Percentiles rank a stretch among this genome's conserved stretches.
Conservation (phyloP, 176 grass and related monocot species). For the Saccharum spontaneum region DNA sequence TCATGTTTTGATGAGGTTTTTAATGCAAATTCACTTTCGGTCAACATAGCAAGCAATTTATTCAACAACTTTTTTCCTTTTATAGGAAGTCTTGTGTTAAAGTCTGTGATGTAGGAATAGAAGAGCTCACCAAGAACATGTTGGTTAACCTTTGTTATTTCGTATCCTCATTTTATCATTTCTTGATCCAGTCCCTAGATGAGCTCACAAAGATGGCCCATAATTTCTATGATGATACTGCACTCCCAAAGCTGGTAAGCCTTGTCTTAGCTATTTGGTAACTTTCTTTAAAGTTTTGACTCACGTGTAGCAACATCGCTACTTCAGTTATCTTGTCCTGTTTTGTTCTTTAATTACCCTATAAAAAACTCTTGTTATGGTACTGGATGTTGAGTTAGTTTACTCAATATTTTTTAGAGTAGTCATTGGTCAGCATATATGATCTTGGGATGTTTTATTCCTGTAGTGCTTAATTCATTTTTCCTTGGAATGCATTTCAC, state of each 20-base stretch:
- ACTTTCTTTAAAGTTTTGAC: not conserved
- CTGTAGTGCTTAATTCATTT: conserved; percentile 12
- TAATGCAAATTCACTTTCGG: conserved; percentile 29
- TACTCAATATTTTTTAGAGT: not conserved
- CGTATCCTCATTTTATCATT: conserved; percentile 37
- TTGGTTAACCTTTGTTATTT: conserved; percentile 6
- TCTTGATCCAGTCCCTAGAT: conserved; percentile 68
- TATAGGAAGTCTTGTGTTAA: not conserved
- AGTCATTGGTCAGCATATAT: not conserved
- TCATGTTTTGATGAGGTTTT: not conserved
- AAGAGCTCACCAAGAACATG: conserved; percentile 21
- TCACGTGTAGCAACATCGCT: not conserved
- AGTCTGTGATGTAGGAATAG: not conserved
- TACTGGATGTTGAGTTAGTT: not conserved
- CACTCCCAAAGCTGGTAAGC: conserved; percentile 94
- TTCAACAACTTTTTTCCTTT: not conserved
- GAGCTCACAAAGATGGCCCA: conserved; percentile 89
- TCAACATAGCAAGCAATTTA: not conserved
- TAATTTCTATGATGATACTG: conserved; percentile 85
- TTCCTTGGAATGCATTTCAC: not conserved
- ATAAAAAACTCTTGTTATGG: not conserved
- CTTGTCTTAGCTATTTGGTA: conserved; percentile 20
- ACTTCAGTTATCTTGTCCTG: conserved; percentile 8
- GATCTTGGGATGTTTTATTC: conserved; percentile 21
- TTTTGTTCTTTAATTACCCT: conserved; percentile 16